Conservation (phyloP, 345 rosid genomes). For the Diplotaxis tenuifolia region DNA sequence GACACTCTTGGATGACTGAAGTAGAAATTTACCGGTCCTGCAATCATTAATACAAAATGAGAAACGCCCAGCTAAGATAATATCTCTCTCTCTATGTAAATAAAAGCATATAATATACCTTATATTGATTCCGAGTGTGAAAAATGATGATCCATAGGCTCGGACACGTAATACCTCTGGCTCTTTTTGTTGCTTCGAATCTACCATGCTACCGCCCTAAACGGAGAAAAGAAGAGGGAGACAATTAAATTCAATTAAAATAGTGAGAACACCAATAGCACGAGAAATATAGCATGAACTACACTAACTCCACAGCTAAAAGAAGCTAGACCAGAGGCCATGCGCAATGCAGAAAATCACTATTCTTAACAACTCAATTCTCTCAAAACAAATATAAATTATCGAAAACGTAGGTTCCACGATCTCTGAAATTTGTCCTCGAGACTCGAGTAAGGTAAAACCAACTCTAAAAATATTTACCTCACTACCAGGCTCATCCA, state of each 20-base stretch:
- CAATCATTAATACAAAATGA: slow-evolving; percentile 27
- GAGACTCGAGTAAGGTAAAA: slow-evolving; percentile 15
- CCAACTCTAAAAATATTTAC: slow-evolving; percentile 39
- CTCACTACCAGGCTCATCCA: slow-evolving; percentile 53
- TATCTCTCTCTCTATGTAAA: not conserved
- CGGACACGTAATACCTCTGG: slow-evolving; percentile 78
- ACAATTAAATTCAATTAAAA: not conserved
- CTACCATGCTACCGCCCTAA: slow-evolving; percentile 55
- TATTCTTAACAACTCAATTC: not conserved
- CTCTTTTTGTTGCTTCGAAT: slow-evolving; percentile 45
- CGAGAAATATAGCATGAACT: not conserved
- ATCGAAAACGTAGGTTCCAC: slow-evolving; percentile 1
- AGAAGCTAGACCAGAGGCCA: slow-evolving; percentile 9
- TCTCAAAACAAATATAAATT: not conserved
- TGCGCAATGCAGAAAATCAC: not conserved
- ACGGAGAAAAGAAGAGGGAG: slow-evolving; percentile 14
- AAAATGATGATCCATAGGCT: slow-evolving; percentile 87
- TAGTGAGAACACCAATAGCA: too few relatives aligned
- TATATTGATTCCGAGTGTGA: slow-evolving; percentile 86
- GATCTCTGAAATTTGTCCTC: not conserved
- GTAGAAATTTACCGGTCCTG: slow-evolving; percentile 91
- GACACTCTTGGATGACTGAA: slow-evolving; percentile 68
- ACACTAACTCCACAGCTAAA: slow-evolving; percentile 10
- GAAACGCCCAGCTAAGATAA: not conserved
- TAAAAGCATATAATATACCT: slow-evolving; percentile 42